These are phyloP conservation scores for Mycoemilia scoparia DNA, from an alignment of 192 early-diverging fungal genomes.

Conservation along the genomic window DNA sequence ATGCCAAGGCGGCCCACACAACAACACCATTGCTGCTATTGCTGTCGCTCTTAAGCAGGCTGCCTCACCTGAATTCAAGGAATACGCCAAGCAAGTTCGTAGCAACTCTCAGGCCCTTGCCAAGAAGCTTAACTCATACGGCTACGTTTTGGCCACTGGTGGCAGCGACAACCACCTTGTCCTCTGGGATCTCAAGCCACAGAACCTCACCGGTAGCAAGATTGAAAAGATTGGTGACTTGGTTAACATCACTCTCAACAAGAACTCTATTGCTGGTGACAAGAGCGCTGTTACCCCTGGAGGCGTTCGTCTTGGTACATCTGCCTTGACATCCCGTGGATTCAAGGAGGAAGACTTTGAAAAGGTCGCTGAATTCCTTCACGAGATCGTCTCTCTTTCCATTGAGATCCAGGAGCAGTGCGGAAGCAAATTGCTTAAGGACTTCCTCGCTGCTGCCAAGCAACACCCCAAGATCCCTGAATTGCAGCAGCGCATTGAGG, in stretches of 20 bases:
- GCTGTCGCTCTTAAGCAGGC: conserved; percentile 98
- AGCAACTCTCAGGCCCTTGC: conserved; percentile 81
- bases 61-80: conserved; percentile 78
- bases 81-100: conserved; percentile 90
- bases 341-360: conserved; percentile 97
- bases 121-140: conserved; percentile 49
- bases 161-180: conserved; percentile 97
- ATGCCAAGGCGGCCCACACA: conserved; percentile 99
- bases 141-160: conserved; percentile 88
- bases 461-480: conserved; percentile 58
- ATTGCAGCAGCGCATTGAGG: conserved; percentile 76
- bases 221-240: conserved; percentile 98
- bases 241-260: conserved; percentile 96
- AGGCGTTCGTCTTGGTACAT: conserved; percentile 87
- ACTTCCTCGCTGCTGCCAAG: conserved; percentile 76
- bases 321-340: conserved; percentile 89
- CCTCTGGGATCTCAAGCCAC: conserved; percentile 92
- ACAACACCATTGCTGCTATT: conserved; percentile 98
- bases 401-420: conserved; percentile 63
- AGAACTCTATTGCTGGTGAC: conserved; percentile 98
- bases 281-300: conserved; percentile 88
- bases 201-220: conserved; percentile 85
- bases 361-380: conserved; percentile 87
- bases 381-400: conserved; percentile 85
- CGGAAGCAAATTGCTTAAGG: conserved; percentile 91